phyloP scores from a whole-genome alignment of 164 flowering plant genomes.

The Euptelea pleiosperma region DNA sequence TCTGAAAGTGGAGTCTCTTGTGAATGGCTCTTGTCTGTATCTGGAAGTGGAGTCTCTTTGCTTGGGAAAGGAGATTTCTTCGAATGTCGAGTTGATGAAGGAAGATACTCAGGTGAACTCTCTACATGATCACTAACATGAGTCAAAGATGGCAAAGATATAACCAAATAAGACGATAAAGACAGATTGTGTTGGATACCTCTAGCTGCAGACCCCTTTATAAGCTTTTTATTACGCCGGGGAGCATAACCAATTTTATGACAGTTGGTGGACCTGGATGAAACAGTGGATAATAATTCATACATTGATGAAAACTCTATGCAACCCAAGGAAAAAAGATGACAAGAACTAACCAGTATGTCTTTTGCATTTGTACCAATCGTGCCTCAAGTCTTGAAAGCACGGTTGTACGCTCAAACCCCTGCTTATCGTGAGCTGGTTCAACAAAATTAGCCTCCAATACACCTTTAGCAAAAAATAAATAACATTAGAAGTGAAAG shows the following conservation, averaged over 20 bases:
- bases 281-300: not conserved
- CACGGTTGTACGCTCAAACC: slow-evolving; percentile 93
- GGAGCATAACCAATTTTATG: slow-evolving; percentile 82
- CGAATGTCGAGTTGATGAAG: slow-evolving; percentile 1
- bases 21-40: not conserved
- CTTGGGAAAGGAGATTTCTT: not conserved
- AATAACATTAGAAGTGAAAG: slow-evolving; percentile 6
- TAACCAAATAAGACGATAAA: not conserved
- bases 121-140: slow-evolving; percentile 1
- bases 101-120: slow-evolving; percentile 9
- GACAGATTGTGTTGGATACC: slow-evolving; percentile 23
- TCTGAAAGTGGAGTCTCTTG: slow-evolving; percentile 1
- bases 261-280: slow-evolving; percentile 50
- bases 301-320: not conserved
- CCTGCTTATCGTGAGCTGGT: slow-evolving; percentile 99
- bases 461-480: slow-evolving; percentile 48
- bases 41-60: not conserved
- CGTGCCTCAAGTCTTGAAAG: slow-evolving; percentile 76
- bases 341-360: slow-evolving; percentile 60
- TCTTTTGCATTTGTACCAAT: slow-evolving; percentile 67
- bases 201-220: slow-evolving; percentile 20
- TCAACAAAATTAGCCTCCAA: slow-evolving; percentile 98
- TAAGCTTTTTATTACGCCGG: slow-evolving; percentile 30
- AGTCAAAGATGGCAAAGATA: not conserved
- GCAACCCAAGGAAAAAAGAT: not conserved